A percentile compares a stretch with the other conserved stretches of the same genome.
These are phyloP conservation scores for Avena eriantha DNA, from an alignment of 176 grass and related monocot genomes.

Conservation along the genomic window DNA sequence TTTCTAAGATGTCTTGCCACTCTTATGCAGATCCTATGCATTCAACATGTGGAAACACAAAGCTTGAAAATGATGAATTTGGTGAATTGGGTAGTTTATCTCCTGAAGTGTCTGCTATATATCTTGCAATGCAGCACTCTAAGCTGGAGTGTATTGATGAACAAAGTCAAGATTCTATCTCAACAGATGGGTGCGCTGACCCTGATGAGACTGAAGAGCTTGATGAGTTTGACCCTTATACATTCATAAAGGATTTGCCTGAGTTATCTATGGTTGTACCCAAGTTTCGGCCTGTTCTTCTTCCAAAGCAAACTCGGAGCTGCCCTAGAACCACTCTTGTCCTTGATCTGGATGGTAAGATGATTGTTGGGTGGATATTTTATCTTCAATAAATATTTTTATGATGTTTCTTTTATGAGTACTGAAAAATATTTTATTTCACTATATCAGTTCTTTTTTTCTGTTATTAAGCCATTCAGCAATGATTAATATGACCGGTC, in stretches of 20 bases:
- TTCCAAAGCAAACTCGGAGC: conserved; percentile 96
- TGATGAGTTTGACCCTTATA: conserved; percentile 84
- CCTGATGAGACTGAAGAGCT: conserved; percentile 64
- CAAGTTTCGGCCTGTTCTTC: conserved; percentile 82
- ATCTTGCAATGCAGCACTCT: conserved; percentile 78
- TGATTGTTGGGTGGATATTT: background rate
- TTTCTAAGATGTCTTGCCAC: conserved; percentile 15
- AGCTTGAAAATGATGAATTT: conserved; percentile 63
- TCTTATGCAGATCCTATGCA: conserved; percentile 37
- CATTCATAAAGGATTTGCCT: conserved; percentile 81
- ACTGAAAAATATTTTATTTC: background rate
- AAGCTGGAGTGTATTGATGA: conserved; percentile 87
- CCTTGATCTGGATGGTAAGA: conserved; percentile 94
- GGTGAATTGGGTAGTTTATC: conserved; percentile 83
- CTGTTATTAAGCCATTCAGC: background rate
- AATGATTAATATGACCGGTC: background rate
- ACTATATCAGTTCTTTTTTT: background rate
- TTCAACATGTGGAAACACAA: conserved; percentile 42
- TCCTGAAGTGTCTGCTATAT: conserved; percentile 76
- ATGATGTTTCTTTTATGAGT: background rate
- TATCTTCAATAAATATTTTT: background rate
- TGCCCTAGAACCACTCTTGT: conserved; percentile 86
- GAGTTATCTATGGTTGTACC: conserved; percentile 88
- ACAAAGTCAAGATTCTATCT: conserved; percentile 78
- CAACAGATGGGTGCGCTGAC: conserved; percentile 60